These are phyloP conservation scores for Colletotrichum eleusines DNA, from an alignment of 2,329 filamentous ascomycete genomes.

Conservation along the genomic window DNA sequence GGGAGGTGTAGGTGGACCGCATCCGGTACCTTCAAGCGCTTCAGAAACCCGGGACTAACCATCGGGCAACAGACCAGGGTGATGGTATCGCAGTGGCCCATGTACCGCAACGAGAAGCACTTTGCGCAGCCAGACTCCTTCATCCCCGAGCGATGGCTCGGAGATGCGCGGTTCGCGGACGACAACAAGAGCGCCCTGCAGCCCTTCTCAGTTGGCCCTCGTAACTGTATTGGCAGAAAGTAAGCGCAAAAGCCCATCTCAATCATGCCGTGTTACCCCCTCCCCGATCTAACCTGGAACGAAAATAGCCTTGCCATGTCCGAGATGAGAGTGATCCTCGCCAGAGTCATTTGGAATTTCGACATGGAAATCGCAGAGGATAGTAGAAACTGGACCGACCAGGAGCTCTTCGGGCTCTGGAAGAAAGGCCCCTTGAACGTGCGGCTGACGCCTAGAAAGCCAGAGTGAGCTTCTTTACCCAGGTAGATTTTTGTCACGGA, in stretches of 20 bases:
- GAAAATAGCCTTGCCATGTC: constrained; percentile 55
- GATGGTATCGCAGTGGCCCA: constrained; percentile 52
- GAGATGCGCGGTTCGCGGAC: constrained; percentile 42
- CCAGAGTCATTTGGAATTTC: constrained; percentile 60
- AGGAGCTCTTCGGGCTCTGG: constrained; percentile 24
- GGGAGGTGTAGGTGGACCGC: constrained; percentile 48
- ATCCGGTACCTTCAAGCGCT: background rate
- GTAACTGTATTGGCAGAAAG: constrained; percentile 65
- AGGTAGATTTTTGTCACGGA: background rate
- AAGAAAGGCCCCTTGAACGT: constrained; percentile 37
- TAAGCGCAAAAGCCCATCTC: constrained; percentile 43
- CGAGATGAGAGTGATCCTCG: constrained; percentile 62
- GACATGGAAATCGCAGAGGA: constrained; percentile 55
- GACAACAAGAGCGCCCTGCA: constrained; percentile 55
- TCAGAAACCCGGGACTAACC: background rate
- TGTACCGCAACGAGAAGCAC: constrained; percentile 44
- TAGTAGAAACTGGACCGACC: constrained; percentile 52
- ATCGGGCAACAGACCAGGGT: constrained; percentile 45
- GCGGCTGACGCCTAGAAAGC: constrained; percentile 16
- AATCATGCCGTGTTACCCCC: too few species aligned
- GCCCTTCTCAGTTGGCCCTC: constrained; percentile 61
- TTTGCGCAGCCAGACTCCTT: constrained; percentile 60
- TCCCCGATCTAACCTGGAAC: background rate
- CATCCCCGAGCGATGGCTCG: constrained; percentile 57
- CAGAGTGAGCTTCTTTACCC: background rate